These are phyloP conservation scores for Pythium chondricola DNA, from an alignment of 352 stramenopile genomes.

Conservation along the genomic window DNA sequence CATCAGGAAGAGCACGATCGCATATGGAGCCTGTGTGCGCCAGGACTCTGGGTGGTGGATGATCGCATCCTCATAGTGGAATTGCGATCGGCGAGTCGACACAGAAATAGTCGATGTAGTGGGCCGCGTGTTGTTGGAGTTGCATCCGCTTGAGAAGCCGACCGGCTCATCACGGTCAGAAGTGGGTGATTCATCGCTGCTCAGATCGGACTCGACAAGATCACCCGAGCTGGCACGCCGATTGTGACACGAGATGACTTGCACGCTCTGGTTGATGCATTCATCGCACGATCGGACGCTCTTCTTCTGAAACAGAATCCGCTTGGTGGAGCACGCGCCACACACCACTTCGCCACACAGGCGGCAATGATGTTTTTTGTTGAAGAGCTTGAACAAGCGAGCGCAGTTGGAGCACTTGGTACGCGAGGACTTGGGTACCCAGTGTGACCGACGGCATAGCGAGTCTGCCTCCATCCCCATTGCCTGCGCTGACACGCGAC, in stretches of 20 bases:
- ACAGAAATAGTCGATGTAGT: neutral
- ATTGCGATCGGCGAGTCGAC: neutral
- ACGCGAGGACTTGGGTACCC: constrained; percentile 67
- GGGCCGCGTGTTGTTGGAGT: neutral
- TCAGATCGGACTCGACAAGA: constrained; percentile 19
- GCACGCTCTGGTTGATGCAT: constrained; percentile 60
- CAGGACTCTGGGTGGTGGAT: constrained; percentile 14
- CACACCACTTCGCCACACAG: constrained; percentile 78
- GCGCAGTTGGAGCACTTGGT: constrained; percentile 59
- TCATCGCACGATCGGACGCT: constrained; percentile 71
- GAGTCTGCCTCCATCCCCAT: constrained; percentile 63
- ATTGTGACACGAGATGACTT: constrained; percentile 32
- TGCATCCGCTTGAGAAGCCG: neutral
- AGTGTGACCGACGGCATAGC: constrained; percentile 68
- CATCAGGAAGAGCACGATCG: constrained; percentile 24
- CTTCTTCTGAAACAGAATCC: constrained; percentile 68
- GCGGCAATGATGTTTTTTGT: constrained; percentile 70
- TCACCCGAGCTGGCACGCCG: constrained; percentile 35
- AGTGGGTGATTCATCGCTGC: constrained; percentile 6
- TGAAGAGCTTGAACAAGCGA: constrained; percentile 51
- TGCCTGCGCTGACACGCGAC: constrained; percentile 50
- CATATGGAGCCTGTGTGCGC: constrained; percentile 26
- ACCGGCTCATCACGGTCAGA: constrained; percentile 9
- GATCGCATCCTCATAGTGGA: too few species aligned
- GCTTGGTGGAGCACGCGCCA: constrained; percentile 58